These are phyloP conservation scores for Exophiala mesophila DNA, from an alignment of 2,329 filamentous ascomycete genomes.

Conservation along the genomic window DNA sequence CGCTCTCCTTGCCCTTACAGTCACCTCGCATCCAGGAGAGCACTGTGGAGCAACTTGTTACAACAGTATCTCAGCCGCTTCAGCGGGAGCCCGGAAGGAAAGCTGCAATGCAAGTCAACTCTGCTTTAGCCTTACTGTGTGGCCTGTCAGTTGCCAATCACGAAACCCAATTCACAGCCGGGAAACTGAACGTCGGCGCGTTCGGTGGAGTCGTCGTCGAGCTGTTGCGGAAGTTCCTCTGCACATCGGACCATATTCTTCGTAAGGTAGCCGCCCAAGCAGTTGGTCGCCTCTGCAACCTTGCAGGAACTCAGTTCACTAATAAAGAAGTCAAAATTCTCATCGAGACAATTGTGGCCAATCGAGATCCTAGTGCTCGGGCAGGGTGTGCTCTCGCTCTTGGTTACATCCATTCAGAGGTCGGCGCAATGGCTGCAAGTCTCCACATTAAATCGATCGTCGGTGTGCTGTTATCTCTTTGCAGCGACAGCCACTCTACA, in stretches of 20 bases:
- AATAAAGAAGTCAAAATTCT: conserved; percentile 85
- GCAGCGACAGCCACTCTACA: conserved; percentile 88
- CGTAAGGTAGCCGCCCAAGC: conserved; percentile 80
- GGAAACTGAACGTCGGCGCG: conserved; percentile 66
- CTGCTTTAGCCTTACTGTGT: conserved; percentile 73
- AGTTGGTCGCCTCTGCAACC: conserved; percentile 76
- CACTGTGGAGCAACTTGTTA: conserved; percentile 86
- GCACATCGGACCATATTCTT: conserved; percentile 79
- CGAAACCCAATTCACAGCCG: conserved; percentile 67
- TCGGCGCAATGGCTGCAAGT: conserved; percentile 95
- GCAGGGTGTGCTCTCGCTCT: conserved; percentile 92
- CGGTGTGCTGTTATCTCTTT: conserved; percentile 96
- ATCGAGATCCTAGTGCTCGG: conserved; percentile 86
- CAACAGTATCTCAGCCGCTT: conserved; percentile 67
- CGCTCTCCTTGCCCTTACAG: conserved; percentile 83
- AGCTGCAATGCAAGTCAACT: conserved; percentile 85
- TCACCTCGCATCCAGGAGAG: conserved; percentile 92
- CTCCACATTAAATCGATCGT: conserved; percentile 95
- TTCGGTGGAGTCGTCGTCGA: conserved; percentile 65
- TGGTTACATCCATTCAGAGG: conserved; percentile 87
- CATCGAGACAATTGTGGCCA: conserved; percentile 88
- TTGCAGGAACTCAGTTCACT: conserved; percentile 82
- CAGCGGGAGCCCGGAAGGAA: conserved; percentile 83
- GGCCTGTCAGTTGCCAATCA: conserved; percentile 79
- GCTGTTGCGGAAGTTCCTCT: conserved; percentile 58